A percentile compares a stretch with the other conserved stretches of the same genome.
phyloP scores from a whole-genome alignment of 163 green algal species.

The Smithsoniella earleae region DNA sequence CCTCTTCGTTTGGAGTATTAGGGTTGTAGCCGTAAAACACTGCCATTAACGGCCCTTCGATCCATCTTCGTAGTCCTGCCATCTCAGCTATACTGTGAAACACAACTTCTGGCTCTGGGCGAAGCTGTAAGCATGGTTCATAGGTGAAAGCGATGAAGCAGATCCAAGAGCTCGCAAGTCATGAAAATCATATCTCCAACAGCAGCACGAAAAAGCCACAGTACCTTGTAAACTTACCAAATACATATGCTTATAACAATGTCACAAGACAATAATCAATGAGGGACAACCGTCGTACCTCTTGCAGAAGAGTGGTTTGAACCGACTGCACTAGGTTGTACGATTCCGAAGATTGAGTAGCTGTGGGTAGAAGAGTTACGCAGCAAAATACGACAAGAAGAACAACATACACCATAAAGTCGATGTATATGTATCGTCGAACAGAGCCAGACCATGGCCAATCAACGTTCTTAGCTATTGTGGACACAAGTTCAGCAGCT shows the following conservation, averaged over 20 bases:
- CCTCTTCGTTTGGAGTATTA: neutral
- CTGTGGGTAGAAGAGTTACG: neutral
- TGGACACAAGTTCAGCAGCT: too few relatives aligned
- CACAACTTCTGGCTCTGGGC: conserved; percentile 7
- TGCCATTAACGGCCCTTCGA: conserved; percentile 27
- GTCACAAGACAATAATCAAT: neutral
- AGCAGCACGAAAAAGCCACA: too few relatives aligned
- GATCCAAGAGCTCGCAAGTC: too few relatives aligned
- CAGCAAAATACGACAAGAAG: conserved; percentile 19
- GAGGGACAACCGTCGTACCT: neutral
- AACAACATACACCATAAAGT: conserved; percentile 1
- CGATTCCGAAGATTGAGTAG: neutral
- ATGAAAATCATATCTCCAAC: too few relatives aligned
- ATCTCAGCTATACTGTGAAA: conserved; percentile 21
- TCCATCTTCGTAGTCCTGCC: neutral
- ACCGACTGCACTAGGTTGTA: conserved; percentile 24
- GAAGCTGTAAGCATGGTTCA: conserved; percentile 6
- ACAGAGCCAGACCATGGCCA: conserved; percentile 26
- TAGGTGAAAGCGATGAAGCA: neutral
- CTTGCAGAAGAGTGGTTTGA: neutral
- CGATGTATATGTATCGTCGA: conserved; percentile 6
- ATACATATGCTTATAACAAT: neutral
- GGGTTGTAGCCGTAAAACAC: conserved; percentile 21
- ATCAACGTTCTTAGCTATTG: neutral
- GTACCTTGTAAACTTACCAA: too few relatives aligned